These are phyloP conservation scores for Mariannaea elegans DNA, from an alignment of 2,329 filamentous ascomycete genomes.

Conservation along the genomic window DNA sequence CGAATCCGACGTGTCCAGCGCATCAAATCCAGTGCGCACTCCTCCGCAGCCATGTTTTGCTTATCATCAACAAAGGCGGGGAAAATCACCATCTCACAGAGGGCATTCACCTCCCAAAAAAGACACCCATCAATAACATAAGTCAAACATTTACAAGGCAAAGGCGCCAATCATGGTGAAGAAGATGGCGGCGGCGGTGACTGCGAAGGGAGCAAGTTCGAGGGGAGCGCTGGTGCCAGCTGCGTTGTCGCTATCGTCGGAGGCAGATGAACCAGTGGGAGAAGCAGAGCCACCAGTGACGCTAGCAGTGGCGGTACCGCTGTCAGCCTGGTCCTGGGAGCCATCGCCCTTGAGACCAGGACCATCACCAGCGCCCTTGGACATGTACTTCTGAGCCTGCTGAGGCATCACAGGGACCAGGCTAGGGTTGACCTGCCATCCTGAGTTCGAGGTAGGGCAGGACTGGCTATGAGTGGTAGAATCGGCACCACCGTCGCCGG, in stretches of 20 bases:
- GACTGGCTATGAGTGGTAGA: conserved; percentile 55
- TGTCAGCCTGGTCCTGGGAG: conserved; percentile 61
- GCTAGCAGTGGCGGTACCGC: conserved; percentile 57
- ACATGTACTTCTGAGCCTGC: conserved; percentile 62
- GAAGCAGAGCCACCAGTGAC: conserved; percentile 45
- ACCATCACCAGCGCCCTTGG: conserved; percentile 60
- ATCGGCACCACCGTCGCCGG: conserved; percentile 59
- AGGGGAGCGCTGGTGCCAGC: conserved; percentile 40
- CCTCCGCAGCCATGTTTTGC: conserved; percentile 26
- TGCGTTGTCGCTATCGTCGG: conserved; percentile 44
- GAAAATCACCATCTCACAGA: background rate
- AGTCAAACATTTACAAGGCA: conserved; percentile 46
- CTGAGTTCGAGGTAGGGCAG: conserved; percentile 59
- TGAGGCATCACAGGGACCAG: conserved; percentile 62
- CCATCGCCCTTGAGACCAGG: conserved; percentile 62
- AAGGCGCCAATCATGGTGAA: conserved; percentile 52
- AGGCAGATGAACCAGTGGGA: conserved; percentile 33
- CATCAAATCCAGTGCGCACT: conserved; percentile 32
- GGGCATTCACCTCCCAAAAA: conserved; percentile 24
- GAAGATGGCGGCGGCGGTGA: conserved; percentile 47
- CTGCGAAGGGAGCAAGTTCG: conserved; percentile 44
- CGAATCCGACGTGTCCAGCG: conserved; percentile 34
- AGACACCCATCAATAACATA: conserved; percentile 13
- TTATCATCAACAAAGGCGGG: conserved; percentile 33
- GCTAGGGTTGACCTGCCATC: conserved; percentile 62